Evolutionary conservation across 176 grass and related monocot genomes (phyloP).

Genomic region (Themeda triandra): DNA sequence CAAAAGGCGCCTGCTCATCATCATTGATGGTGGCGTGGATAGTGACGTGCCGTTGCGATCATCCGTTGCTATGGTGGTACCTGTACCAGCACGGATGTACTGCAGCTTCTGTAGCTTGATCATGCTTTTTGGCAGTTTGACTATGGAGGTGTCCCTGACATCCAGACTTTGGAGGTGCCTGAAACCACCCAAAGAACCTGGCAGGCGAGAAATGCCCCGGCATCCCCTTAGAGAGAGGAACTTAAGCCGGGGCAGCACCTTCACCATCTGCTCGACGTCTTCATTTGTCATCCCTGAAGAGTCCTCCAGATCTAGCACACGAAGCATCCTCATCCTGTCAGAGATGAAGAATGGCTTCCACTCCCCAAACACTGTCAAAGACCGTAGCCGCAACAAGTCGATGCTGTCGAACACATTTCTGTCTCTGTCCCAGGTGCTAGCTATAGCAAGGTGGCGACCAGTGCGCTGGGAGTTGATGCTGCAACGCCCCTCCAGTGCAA

Average conservation of each 20-base stretch:
- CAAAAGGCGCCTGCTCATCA: no score
- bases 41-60: no score
- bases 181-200: not conserved
- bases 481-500: not conserved
- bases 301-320: constrained; percentile 45
- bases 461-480: not conserved
- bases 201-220: fast-evolving
- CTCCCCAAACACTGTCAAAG: constrained; percentile 6
- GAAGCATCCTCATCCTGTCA: constrained; percentile 9
- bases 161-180: no score
- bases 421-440: not conserved
- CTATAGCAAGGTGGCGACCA: constrained; percentile 11
- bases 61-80: no score
- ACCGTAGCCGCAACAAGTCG: constrained; percentile 14
- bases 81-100: no score
- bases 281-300: not conserved
- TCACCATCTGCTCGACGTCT: not conserved
- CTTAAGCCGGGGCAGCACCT: constrained; percentile 26
- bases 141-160: no score
- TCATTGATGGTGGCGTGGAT: no score
- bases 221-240: constrained; percentile 15
- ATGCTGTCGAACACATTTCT: not conserved
- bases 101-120: no score
- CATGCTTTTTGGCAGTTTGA: no score
- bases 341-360: not conserved